Evolutionary conservation across 768 basidiomycete species (phyloP), one percentile per base, ranked within the genome.

Genomic region (Hysterangium stoloniferum): DNA sequence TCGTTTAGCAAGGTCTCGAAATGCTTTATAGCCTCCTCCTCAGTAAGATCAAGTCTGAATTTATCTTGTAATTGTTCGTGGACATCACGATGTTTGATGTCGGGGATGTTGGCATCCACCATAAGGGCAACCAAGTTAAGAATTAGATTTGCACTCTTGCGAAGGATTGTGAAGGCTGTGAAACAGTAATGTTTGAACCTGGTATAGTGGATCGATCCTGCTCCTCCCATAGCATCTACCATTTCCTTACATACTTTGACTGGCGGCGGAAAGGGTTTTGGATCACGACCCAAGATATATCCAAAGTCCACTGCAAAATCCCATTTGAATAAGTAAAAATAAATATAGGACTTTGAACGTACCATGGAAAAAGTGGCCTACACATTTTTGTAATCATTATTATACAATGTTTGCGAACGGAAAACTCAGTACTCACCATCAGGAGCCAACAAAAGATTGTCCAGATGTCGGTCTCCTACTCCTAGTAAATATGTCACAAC

Each of bases 221-320:
- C 83, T 9, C 96, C 95, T n/a, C 96, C 96, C 93, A 99, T 95
- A 9, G 89, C 95, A 63, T 99, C 96, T 0, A 98, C 91, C 96
- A 98, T 99, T 63, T 98, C 96, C 61, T 95, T 94, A 68, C 94
- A 97, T 34, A 99, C 88, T 64, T 99, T 99, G 57, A 98, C 94
- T 11, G 93, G 89, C 5, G 96, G 96, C 2, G 96, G 94, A 62
- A 94, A 95, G 0, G 93, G 91, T 61, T 99, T 98, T 0, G 96
- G 96, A 62, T 98, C 96, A 2, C 93, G 84, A 2, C 96, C 96
- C 12, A 98, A 77, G 59, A 98, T 98, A 66, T 97, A 99, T 2
- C 96, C 95, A 61, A 98, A 99, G 63, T 98, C 96, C 55, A 98
- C 96, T 95, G 61, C 0, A 34, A 15, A 48, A 6, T 6, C 47